Conservation (phyloP, 108 stramenopile species). For the Seminavis robusta region DNA sequence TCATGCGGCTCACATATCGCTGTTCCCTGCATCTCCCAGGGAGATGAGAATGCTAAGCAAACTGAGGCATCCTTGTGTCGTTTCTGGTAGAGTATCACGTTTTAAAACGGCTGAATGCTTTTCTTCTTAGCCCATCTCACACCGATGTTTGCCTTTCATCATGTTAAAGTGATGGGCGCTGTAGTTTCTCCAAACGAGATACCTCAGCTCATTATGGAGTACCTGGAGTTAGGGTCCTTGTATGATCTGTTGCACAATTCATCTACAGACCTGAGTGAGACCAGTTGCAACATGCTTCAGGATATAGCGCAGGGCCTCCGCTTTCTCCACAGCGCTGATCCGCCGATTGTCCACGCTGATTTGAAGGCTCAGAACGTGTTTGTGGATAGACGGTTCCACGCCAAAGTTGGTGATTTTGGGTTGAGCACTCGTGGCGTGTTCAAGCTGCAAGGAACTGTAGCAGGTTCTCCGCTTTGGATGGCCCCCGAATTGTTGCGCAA, state of each 20-base stretch:
- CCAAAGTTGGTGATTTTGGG: slow-evolving; percentile 71
- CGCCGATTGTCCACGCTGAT: slow-evolving; percentile 59
- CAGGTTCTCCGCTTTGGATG: slow-evolving; percentile 96
- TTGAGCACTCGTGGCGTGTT: slow-evolving; percentile 29
- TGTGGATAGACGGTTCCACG: slow-evolving; percentile 48
- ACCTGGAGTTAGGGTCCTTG: slow-evolving; percentile 52
- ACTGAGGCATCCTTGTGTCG: too few relatives aligned
- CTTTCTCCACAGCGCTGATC: slow-evolving; percentile 55
- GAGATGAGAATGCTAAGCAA: too few relatives aligned
- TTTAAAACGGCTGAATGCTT: too few relatives aligned
- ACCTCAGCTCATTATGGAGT: slow-evolving; percentile 53
- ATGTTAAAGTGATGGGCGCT: too few relatives aligned
- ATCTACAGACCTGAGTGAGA: too few relatives aligned
- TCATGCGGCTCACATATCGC: too few relatives aligned
- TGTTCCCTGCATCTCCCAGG: too few relatives aligned
- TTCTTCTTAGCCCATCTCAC: too few relatives aligned
- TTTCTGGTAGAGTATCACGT: too few relatives aligned
- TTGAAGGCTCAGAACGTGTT: slow-evolving; percentile 54
- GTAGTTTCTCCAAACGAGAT: slow-evolving; percentile 18
- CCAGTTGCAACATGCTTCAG: slow-evolving; percentile 42
- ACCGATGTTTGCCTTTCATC: too few relatives aligned
- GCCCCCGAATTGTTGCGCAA: slow-evolving; percentile 70
- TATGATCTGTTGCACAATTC: slow-evolving; percentile 57
- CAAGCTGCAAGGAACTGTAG: too few relatives aligned
- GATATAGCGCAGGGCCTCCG: slow-evolving; percentile 56